A percentile compares a stretch with the other conserved stretches of the same genome.
These are phyloP conservation scores for Circinella umbellata DNA, from an alignment of 371 early-diverging fungal genomes.

Conservation along the genomic window DNA sequence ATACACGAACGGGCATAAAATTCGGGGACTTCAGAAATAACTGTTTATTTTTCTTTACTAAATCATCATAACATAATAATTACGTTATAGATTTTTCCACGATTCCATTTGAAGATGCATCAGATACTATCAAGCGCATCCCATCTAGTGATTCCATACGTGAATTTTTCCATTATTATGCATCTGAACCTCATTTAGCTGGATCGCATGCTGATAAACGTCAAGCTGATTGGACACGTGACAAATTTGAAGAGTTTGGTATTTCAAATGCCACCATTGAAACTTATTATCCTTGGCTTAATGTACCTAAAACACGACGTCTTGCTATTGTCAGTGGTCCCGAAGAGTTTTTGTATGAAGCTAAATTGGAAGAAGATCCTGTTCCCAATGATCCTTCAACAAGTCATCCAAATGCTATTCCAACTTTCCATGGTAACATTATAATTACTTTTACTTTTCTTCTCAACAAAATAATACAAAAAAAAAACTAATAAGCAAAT, in stretches of 20 bases:
- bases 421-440: constrained; percentile 62
- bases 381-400: constrained; percentile 57
- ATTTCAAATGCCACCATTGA: constrained; percentile 54
- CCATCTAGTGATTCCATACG: constrained; percentile 39
- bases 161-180: constrained; percentile 35
- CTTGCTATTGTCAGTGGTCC: constrained; percentile 59
- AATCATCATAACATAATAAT: neutral
- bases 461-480: too few relatives aligned
- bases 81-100: constrained; percentile 1
- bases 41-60: too few relatives aligned
- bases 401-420: constrained; percentile 40
- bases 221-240: constrained; percentile 60
- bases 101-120: constrained; percentile 15
- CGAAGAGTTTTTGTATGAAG: constrained; percentile 48
- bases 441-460: too few relatives aligned
- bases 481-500: too few relatives aligned
- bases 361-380: constrained; percentile 54
- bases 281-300: constrained; percentile 65
- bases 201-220: constrained; percentile 42
- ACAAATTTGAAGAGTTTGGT: constrained; percentile 53
- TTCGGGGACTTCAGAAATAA: neutral
- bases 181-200: constrained; percentile 55
- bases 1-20: neutral
- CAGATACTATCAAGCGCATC: constrained; percentile 27
- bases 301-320: constrained; percentile 54